Base-by-base conservation (phyloP, 495 filamentous ascomycete species). In the Hypoxylon rickii region DNA sequence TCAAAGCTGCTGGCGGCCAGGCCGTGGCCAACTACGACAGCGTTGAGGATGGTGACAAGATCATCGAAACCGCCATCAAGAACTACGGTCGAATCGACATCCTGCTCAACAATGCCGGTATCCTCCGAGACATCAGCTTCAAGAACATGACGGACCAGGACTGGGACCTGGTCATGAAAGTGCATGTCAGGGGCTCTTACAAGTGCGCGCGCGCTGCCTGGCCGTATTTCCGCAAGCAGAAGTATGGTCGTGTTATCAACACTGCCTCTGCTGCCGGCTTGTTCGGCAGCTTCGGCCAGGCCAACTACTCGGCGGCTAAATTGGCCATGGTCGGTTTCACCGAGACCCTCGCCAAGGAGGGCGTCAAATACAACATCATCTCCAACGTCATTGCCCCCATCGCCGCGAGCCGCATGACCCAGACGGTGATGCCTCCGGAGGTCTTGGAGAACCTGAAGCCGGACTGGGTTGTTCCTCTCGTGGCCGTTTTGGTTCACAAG, bases 121-220 rank as follows among this genome's bases (percentile, higher is more conserved):
- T 98, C 67, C 82, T 98, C 48, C 88, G 94, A 51, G 94, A 98
- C 79, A 69, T 98, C 66, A 91, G 87, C 79, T 97, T 98, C 78
- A 96, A 96, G 85, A 98, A 98, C 75, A 96, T 97, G 90, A 92
- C 86, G 70, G 93, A 97, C 70, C 71, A 85, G 69, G 95, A 98
- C 72, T 98, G 95, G 94, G 95, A 98, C 68, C 74, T 97, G 55
- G 86, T 97, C 69, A 87, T 92, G 70, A 86, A 83, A 69, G 94
- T 98, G 38, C 94, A 98, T 75, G 89, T 97, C 52, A 90, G 88
- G 73, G 94, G 94, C 64, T 86, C 90, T 63, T 98, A 96, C 80
- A 97, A 97, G 87, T 96, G 92, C 71, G 86, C 95, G 37, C 85
- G 88, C 73, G 95, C 94, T 54, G 94, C 94, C 17, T 98, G 95